Evolutionary conservation across 1,139 yeast species (phyloP).

Genomic region (Kurtzmaniella natalensis): DNA sequence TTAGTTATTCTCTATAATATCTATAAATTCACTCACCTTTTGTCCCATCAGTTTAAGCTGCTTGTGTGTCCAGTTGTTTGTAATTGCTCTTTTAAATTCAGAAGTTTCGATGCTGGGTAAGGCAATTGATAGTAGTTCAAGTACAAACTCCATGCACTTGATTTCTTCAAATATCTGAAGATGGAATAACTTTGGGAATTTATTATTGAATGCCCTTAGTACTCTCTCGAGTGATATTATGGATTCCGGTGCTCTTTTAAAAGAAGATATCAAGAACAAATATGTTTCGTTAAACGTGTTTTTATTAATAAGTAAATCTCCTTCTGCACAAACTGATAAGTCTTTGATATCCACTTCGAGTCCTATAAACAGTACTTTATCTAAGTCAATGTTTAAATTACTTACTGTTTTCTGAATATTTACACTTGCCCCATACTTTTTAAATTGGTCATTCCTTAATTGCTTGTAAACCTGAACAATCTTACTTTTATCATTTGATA

Average conservation of each 20-base stretch:
- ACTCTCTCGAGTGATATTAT: not conserved
- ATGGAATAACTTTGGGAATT: conserved; percentile 1
- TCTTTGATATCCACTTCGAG: conserved; percentile 20
- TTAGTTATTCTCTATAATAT: not conserved
- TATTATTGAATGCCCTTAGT: not conserved
- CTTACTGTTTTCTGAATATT: conserved; percentile 53
- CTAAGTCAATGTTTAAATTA: conserved; percentile 8
- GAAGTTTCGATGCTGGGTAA: not conserved
- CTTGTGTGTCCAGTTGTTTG: not conserved
- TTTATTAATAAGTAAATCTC: conserved; percentile 10
- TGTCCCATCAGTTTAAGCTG: not conserved
- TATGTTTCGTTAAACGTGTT: conserved; percentile 14
- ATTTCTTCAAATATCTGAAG: conserved; percentile 1
- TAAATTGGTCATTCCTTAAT: conserved; percentile 32
- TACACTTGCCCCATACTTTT: conserved; percentile 55
- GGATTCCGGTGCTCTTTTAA: conserved; percentile 3
- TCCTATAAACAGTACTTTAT: conserved; percentile 27
- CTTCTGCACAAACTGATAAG: conserved; percentile 11
- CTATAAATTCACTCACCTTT: not conserved
- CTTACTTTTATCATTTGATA: conserved; percentile 39
- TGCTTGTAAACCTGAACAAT: conserved; percentile 17
- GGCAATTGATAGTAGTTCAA: not conserved
- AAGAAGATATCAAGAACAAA: conserved; percentile 10
- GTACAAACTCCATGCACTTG: not conserved
- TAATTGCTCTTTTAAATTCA: not conserved